Evolutionary conservation across 1,284 basidiomycete genomes (phyloP).

Genomic region (Apiotrichum laibachii): DNA sequence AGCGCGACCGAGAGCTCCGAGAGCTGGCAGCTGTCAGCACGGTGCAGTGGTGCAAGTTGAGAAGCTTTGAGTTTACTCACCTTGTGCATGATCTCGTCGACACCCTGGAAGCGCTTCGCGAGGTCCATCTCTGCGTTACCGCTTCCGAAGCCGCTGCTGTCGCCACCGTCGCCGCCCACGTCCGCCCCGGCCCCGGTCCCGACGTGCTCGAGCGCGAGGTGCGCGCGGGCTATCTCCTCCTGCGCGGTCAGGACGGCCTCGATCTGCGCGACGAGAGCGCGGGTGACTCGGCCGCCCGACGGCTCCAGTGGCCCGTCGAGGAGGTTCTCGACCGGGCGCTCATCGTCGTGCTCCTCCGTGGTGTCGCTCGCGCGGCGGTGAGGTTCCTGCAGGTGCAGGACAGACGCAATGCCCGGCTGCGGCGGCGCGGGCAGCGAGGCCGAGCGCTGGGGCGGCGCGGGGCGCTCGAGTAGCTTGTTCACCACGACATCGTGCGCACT

Average conservation of each 20-base stretch:
- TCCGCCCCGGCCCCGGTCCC: background rate
- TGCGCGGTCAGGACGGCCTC: constrained; percentile 18
- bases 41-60: background rate
- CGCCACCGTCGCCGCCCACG: background rate
- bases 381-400: background rate
- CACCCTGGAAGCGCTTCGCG: constrained; percentile 8
- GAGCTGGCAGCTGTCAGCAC: constrained; percentile 18
- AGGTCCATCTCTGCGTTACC: background rate
- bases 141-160: background rate
- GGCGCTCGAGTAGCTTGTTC: constrained; percentile 4
- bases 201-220: constrained; percentile 20
- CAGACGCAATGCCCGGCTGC: no score
- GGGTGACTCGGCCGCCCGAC: constrained; percentile 13
- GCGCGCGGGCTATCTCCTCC: constrained; percentile 20
- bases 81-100: constrained; percentile 21
- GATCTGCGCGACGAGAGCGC: constrained; percentile 17
- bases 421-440: background rate
- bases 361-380: background rate
- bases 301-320: constrained; percentile 19
- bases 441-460: background rate
- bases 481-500: constrained; percentile 8
- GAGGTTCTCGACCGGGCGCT: constrained; percentile 3
- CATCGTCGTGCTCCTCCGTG: background rate
- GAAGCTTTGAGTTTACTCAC: background rate
- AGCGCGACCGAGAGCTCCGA: constrained; percentile 13